Evolutionary conservation across 371 early-diverging fungal species (phyloP).

Genomic region (Conidiobolus incongruus): DNA sequence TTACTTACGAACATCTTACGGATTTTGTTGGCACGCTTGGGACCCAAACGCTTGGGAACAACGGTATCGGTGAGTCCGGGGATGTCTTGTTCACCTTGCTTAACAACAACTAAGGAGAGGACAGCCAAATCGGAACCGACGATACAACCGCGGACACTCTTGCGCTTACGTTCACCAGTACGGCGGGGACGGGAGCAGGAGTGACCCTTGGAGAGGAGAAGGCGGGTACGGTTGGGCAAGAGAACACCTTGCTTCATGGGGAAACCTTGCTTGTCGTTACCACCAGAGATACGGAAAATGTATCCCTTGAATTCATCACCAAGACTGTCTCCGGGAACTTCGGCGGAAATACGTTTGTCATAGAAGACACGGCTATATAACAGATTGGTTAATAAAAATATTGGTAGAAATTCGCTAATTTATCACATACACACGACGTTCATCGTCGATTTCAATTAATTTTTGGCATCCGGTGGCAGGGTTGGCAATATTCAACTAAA

Average conservation of each 20-base stretch:
- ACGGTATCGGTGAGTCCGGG: too few relatives aligned
- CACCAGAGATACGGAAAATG: constrained; percentile 97
- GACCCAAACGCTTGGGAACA: constrained; percentile 97
- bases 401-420: neutral
- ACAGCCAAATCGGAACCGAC: too few relatives aligned
- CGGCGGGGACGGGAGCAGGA: too few relatives aligned
- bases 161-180: too few relatives aligned
- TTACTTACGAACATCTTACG: constrained; percentile 96
- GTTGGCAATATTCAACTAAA: constrained; percentile 94
- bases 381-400: neutral
- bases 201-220: too few relatives aligned
- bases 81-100: too few relatives aligned
- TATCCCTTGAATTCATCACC: constrained; percentile 98
- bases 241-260: too few relatives aligned
- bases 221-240: too few relatives aligned
- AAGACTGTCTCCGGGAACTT: constrained; percentile 88
- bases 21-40: constrained; percentile 97
- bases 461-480: constrained; percentile 98
- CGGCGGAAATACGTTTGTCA: constrained; percentile 94
- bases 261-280: too few relatives aligned
- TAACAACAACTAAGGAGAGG: too few relatives aligned
- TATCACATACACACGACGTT: constrained; percentile 68
- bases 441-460: constrained; percentile 93
- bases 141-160: too few relatives aligned
- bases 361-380: constrained; percentile 73